Evolutionary conservation across 495 filamentous ascomycete genomes (phyloP), one percentile per base, ranked within the genome.

Genomic region (Penicillium simplicissimum): DNA sequence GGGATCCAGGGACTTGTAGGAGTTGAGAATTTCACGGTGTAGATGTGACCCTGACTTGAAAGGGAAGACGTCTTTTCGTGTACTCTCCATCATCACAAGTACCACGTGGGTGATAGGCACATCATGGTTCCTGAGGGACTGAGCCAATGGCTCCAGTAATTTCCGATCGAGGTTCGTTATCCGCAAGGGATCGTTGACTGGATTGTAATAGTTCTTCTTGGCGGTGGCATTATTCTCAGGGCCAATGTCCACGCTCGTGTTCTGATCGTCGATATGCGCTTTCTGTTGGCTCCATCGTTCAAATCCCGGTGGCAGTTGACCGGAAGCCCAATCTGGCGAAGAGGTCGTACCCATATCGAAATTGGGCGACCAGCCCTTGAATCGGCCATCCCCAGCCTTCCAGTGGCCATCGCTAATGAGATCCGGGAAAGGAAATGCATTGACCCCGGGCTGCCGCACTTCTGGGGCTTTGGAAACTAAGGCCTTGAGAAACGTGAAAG

Each of bases 21-120:
- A 68, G 1, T 68, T 65, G 21, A 71, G 58, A 19, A 80, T 74
- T 37, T 67, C 63, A 1, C 73, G 52, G 49, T 79, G 68, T 1
- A 79, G 51, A 11, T 66, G 60, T 8, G 71, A 73, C 8, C 67
- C 71, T 15, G 68, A 67, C 45, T 71, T 71, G 19, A 80, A 61
- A 10, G 77, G 77, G 48, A 80, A 80, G 23, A 78, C 62, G 52
- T 80, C 77, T 51, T 78, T 79, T 37, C 77, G 67, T 13, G 77
- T 71, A 36, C 74, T 77, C 59, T 80, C 77, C 61, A 80, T 71
- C 36, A 74, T 64, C 33, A 80, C 64, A 10, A 80, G 25, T 17
- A 79, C 63, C 31, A 80, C 67, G 62, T 80, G 76, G 3, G 60
- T 67, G 28, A 79, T 69, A 2, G 55, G 63, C 1, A 71, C 60